Base-by-base conservation (phyloP, 352 stramenopile genomes). In the Phytophthora europaea region DNA sequence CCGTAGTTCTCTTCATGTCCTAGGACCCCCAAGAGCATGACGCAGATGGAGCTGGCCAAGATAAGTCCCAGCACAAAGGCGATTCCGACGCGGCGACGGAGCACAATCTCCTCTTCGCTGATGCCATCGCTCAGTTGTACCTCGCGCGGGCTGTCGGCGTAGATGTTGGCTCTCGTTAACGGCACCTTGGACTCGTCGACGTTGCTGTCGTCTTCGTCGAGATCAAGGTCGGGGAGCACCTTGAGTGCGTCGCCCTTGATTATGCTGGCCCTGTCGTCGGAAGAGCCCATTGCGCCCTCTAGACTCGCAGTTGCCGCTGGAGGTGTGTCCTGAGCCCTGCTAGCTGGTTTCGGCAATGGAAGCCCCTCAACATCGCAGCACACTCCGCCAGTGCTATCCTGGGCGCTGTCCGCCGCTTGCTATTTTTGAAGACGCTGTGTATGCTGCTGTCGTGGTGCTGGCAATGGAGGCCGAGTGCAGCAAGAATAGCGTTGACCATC, bases 1-100 rank as follows among this genome's bases (percentile, higher is more conserved):
- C 85, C 86, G 66, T 93, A 94, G 10, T 84, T 90, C 50, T 94
- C 87, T 58, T 93, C 78, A 18, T 88, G 79, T 31, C 77, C 87
- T 15, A 95, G 73, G 45, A 88, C 76, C 23, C 83, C 81, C 51
- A 93, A 79, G 22, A 94, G 79, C 62, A 85, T 70, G 67, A 92
- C 81, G 57, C 87, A 94, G 52, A 92, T 75, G 38, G 92, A 61
- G 23, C 90, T 81, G 6, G 79, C 82, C 33, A 94, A 50, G 57
- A 92, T 72, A 26, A 96, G 82, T 8, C 78, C 85, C 15, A 79
- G 26, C 2, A 96, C 57, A 4, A 88, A 87, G 8, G 79, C 73
- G 43, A 83, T 86, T 23, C 89, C 89, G 18, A 96, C 80, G 31
- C 80, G 76, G 31, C 83, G 75, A 9, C 87, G 87, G 4, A 83